phyloP scores from a whole-genome alignment of 2,329 filamentous ascomycete genomes.

The Botryotinia narcissicola region DNA sequence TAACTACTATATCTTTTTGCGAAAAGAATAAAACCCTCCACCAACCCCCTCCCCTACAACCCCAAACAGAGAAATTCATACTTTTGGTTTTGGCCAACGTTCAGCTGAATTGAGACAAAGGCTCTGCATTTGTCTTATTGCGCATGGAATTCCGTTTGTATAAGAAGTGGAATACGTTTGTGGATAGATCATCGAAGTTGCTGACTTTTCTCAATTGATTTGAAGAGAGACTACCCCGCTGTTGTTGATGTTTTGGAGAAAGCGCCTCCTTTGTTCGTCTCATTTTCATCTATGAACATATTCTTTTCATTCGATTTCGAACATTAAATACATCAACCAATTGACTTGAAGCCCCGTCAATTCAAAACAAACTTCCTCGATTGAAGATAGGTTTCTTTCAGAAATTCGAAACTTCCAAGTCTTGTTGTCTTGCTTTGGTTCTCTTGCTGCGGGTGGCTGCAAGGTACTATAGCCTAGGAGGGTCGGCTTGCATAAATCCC shows the following conservation, averaged over 20 bases:
- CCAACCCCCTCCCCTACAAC: neutral
- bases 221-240: constrained; percentile 8
- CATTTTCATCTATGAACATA: neutral
- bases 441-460: constrained; percentile 32
- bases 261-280: constrained; percentile 3
- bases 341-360: neutral
- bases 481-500: constrained; percentile 35
- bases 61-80: neutral
- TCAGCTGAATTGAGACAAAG: constrained; percentile 33
- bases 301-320: neutral
- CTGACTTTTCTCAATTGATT: constrained; percentile 10
- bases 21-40: constrained; percentile 16
- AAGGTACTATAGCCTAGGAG: constrained; percentile 33
- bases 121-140: constrained; percentile 16
- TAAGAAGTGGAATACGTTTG: constrained; percentile 11
- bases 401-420: constrained; percentile 1
- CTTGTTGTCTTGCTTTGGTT: constrained; percentile 12
- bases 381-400: neutral
- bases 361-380: neutral
- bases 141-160: constrained; percentile 16
- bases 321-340: neutral
- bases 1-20: neutral
- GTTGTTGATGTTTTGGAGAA: constrained; percentile 12
- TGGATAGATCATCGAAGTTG: constrained; percentile 10
- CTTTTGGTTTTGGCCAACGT: neutral